Evolutionary conservation across 1,139 yeast species (phyloP).

Genomic region (Geotrichum bryndzae): DNA sequence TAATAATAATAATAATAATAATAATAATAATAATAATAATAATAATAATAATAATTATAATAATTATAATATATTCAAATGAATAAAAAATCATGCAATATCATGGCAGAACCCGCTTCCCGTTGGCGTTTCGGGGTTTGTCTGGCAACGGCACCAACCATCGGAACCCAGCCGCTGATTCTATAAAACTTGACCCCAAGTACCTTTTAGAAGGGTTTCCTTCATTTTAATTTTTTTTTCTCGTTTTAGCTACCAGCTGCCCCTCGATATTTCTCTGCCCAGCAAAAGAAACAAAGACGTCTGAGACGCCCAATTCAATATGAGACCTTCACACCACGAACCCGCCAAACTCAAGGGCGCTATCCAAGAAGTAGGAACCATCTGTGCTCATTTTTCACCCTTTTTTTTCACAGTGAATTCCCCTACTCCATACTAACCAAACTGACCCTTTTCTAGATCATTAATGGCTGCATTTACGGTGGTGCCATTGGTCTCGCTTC

Average conservation of each 20-base stretch:
- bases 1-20: no score
- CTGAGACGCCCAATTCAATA: conserved; percentile 3
- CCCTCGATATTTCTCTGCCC: background rate
- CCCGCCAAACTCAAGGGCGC: conserved; percentile 31
- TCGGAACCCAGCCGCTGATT: background rate
- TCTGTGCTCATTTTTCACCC: no score
- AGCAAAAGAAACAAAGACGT: background rate
- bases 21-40: no score
- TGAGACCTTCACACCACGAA: conserved; percentile 33
- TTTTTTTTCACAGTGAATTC: background rate
- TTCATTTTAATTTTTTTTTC: background rate
- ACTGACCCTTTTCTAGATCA: conserved; percentile 20
- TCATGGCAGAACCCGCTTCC: background rate
- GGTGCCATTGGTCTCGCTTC: conserved; percentile 25
- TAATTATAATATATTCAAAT: background rate
- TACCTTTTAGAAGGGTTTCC: background rate
- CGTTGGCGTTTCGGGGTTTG: background rate
- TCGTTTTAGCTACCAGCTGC: background rate
- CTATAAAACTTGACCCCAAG: no score
- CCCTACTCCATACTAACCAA: background rate
- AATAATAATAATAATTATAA: background rate
- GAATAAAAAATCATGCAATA: background rate
- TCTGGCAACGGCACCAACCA: background rate
- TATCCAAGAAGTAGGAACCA: conserved; percentile 26
- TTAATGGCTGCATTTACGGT: conserved; percentile 27